A percentile compares a stretch with the other conserved stretches of the same genome.
phyloP scores from a whole-genome alignment of 768 basidiomycete genomes.

The Lyophyllum semitale region DNA sequence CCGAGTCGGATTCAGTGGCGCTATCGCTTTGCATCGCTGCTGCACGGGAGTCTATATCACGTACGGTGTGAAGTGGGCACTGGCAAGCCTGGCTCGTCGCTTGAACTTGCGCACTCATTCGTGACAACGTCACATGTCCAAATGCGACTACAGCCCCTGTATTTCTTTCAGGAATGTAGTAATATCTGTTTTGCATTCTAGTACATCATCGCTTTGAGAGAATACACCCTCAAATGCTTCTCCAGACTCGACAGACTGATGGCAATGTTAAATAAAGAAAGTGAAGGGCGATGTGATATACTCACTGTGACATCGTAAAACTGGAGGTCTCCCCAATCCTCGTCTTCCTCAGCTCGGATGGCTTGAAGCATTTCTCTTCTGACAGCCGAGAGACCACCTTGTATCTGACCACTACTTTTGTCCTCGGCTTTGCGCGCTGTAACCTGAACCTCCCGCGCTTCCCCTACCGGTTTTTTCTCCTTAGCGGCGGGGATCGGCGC shows the following conservation, averaged over 20 bases:
- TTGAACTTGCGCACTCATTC: too few relatives aligned
- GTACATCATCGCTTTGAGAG: slow-evolving; percentile 50
- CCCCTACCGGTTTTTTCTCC: slow-evolving; percentile 60
- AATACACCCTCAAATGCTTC: slow-evolving; percentile 63
- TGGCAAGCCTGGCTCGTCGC: too few relatives aligned
- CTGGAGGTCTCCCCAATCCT: slow-evolving; percentile 69
- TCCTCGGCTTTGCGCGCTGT: slow-evolving; percentile 73
- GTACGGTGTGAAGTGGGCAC: too few relatives aligned
- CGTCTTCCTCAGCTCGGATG: slow-evolving; percentile 79
- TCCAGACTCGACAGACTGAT: slow-evolving; percentile 61
- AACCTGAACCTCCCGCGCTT: slow-evolving; percentile 77
- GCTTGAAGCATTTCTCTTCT: slow-evolving; percentile 76
- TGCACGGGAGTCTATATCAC: not conserved
- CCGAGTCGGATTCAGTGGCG: slow-evolving; percentile 59
- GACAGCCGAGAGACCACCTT: slow-evolving; percentile 68
- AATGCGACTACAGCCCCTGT: slow-evolving; percentile 43
- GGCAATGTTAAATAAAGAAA: slow-evolving; percentile 7
- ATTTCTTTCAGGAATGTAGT: slow-evolving; percentile 61
- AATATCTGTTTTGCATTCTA: slow-evolving; percentile 59
- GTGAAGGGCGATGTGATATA: slow-evolving; percentile 6
- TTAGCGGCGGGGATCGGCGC: slow-evolving; percentile 43
- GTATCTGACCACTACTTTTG: slow-evolving; percentile 46
- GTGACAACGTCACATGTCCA: not conserved
- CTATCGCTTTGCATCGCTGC: slow-evolving; percentile 28
- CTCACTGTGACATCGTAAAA: slow-evolving; percentile 69